phyloP scores from a whole-genome alignment of 2,329 filamentous ascomycete genomes.

The Venturia oleaginea region DNA sequence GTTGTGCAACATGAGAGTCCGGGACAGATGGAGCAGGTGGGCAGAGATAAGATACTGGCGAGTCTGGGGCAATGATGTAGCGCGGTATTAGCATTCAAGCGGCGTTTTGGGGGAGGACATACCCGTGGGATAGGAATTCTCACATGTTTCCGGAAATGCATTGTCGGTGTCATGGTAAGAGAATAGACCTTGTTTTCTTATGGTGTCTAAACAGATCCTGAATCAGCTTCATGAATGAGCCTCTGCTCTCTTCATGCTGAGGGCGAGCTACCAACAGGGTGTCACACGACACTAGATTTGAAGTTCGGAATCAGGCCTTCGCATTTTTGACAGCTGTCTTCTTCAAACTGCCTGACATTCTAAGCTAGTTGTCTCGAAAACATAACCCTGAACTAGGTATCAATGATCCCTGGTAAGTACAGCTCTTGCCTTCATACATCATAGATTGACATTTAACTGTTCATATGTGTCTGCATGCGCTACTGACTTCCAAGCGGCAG shows the following conservation, averaged over 20 bases:
- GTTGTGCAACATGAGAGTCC: slow-evolving; percentile 5
- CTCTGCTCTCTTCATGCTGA: not conserved
- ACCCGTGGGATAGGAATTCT: not conserved
- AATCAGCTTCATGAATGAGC: not conserved
- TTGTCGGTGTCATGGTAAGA: not conserved
- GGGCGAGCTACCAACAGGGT: not conserved
- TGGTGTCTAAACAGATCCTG: not conserved
- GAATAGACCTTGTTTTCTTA: not conserved
- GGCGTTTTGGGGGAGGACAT: slow-evolving; percentile 2
- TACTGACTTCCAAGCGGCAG: too few species aligned
- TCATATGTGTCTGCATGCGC: not conserved
- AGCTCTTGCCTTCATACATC: too few species aligned
- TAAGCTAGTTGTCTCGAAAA: too few species aligned
- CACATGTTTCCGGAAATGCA: not conserved
- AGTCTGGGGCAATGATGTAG: not conserved
- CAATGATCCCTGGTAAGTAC: too few species aligned
- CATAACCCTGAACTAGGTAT: too few species aligned
- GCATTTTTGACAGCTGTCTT: too few species aligned
- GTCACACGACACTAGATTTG: too few species aligned
- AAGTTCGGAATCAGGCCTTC: too few species aligned
- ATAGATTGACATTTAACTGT: too few species aligned
- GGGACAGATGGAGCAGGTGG: not conserved
- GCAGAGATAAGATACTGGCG: not conserved
- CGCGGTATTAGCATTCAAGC: not conserved
- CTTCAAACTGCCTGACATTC: too few species aligned